Conservation (phyloP, 192 early-diverging fungal genomes). For the Coemansia sp. region DNA sequence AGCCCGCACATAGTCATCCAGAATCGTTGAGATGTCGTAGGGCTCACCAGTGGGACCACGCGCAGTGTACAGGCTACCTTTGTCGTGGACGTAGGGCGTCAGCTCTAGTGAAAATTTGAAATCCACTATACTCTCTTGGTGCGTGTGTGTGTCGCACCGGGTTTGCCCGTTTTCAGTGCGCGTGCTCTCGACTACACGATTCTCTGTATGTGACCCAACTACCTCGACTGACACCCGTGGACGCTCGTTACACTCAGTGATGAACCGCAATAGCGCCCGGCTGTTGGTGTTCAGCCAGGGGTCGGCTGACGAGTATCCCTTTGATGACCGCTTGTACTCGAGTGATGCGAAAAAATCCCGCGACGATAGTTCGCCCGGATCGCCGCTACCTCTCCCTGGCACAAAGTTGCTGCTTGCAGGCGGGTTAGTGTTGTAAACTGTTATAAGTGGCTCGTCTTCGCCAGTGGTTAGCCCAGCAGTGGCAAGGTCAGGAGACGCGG, state of each 20-base stretch:
- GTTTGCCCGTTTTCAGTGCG: conserved; percentile 16
- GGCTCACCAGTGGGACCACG: conserved; percentile 28
- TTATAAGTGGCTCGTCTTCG: conserved; percentile 12
- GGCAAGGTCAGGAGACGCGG: not conserved
- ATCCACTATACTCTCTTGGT: conserved; percentile 37
- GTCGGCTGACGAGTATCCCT: conserved; percentile 51
- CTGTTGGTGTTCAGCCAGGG: conserved; percentile 48
- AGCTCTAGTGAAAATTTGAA: conserved; percentile 49
- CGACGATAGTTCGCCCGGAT: conserved; percentile 22
- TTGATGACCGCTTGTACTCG: conserved; percentile 45
- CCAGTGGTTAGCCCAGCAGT: not conserved
- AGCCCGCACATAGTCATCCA: conserved; percentile 40
- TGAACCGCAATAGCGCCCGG: conserved; percentile 35
- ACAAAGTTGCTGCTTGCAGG: conserved; percentile 17
- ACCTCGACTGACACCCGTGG: conserved; percentile 47
- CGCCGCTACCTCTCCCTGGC: not conserved
- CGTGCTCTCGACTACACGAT: conserved; percentile 9
- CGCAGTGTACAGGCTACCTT: conserved; percentile 47
- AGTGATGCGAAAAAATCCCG: conserved; percentile 51
- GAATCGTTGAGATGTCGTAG: conserved; percentile 28
- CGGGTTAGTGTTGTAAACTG: not conserved
- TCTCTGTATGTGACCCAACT: conserved; percentile 37
- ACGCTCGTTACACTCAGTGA: conserved; percentile 44
- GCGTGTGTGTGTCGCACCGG: conserved; percentile 16
- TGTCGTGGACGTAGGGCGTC: conserved; percentile 49